A percentile compares a stretch with the other conserved stretches of the same genome.
Evolutionary conservation across 495 filamentous ascomycete genomes (phyloP).

Genomic region (Tetracladium marchalianum): DNA sequence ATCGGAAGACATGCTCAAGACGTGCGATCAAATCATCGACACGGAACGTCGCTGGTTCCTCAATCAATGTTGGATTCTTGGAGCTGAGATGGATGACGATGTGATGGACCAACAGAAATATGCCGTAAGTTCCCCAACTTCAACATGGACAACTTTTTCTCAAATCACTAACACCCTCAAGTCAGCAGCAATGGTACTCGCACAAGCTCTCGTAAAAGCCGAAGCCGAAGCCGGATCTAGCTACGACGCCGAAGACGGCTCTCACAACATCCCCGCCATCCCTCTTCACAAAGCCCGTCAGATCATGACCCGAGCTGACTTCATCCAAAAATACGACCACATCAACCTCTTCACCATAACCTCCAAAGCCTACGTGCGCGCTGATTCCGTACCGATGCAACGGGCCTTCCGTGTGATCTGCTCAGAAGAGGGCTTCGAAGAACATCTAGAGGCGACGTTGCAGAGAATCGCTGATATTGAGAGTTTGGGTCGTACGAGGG

Average conservation of each 20-base stretch:
- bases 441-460: slow-evolving; percentile 73
- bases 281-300: slow-evolving; percentile 76
- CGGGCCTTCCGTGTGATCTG: slow-evolving; percentile 81
- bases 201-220: slow-evolving; percentile 75
- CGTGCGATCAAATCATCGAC: slow-evolving; percentile 67
- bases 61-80: slow-evolving; percentile 91
- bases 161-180: slow-evolving; percentile 18
- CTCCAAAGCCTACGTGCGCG: slow-evolving; percentile 75
- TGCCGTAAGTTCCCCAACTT: slow-evolving; percentile 45
- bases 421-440: slow-evolving; percentile 57
- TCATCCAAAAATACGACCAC: slow-evolving; percentile 85
- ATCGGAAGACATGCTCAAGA: slow-evolving; percentile 61
- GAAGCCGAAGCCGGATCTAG: slow-evolving; percentile 53
- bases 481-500: slow-evolving; percentile 81
- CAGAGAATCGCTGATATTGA: slow-evolving; percentile 83
- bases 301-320: slow-evolving; percentile 93
- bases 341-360: slow-evolving; percentile 95
- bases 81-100: slow-evolving; percentile 91
- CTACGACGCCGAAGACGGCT: slow-evolving; percentile 50
- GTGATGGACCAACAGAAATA: slow-evolving; percentile 99
- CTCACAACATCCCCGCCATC: slow-evolving; percentile 73
- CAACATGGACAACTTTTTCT: slow-evolving; percentile 3
- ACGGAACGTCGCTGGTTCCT: slow-evolving; percentile 90
- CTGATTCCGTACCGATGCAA: slow-evolving; percentile 94
- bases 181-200: slow-evolving; percentile 89